These are phyloP conservation scores for Fraxinus nigra DNA, from an alignment of 305 asterid genomes.

Conservation along the genomic window DNA sequence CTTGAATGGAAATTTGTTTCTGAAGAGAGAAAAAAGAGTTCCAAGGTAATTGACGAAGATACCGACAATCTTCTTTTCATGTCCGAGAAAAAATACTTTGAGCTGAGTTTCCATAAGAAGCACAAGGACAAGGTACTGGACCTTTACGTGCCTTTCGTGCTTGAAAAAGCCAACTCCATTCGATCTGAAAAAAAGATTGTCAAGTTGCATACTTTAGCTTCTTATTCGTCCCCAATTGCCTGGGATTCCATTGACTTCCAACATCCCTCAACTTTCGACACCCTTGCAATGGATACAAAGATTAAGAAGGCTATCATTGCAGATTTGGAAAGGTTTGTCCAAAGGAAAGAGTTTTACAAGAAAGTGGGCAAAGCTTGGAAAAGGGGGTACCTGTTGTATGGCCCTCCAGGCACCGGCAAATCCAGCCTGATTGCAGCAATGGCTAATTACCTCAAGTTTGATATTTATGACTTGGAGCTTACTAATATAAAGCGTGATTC, in stretches of 20 bases:
- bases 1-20: slow-evolving; percentile 38
- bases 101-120: slow-evolving; percentile 39
- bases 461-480: slow-evolving; percentile 66
- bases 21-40: slow-evolving; percentile 23
- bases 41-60: slow-evolving; percentile 27
- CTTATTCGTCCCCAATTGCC: not conserved
- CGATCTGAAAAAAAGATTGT: slow-evolving; percentile 39
- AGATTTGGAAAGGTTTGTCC: slow-evolving; percentile 57
- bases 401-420: slow-evolving; percentile 87
- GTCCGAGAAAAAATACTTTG: slow-evolving; percentile 45
- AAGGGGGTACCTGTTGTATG: slow-evolving; percentile 70
- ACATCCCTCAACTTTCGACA: slow-evolving; percentile 69
- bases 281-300: slow-evolving; percentile 51
- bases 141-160: slow-evolving; percentile 41
- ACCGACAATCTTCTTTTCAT: not conserved
- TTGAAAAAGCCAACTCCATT: slow-evolving; percentile 39
- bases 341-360: slow-evolving; percentile 58
- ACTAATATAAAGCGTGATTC: slow-evolving; percentile 46
- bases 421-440: slow-evolving; percentile 73
- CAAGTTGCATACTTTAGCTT: slow-evolving; percentile 45
- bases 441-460: slow-evolving; percentile 67
- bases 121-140: slow-evolving; percentile 39
- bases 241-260: slow-evolving; percentile 67
- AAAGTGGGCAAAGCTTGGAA: slow-evolving; percentile 82
- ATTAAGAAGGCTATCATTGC: slow-evolving; percentile 39